Evolutionary conservation across 176 grass and related monocot species (phyloP).

Genomic region (Eragrostis nindensis): DNA sequence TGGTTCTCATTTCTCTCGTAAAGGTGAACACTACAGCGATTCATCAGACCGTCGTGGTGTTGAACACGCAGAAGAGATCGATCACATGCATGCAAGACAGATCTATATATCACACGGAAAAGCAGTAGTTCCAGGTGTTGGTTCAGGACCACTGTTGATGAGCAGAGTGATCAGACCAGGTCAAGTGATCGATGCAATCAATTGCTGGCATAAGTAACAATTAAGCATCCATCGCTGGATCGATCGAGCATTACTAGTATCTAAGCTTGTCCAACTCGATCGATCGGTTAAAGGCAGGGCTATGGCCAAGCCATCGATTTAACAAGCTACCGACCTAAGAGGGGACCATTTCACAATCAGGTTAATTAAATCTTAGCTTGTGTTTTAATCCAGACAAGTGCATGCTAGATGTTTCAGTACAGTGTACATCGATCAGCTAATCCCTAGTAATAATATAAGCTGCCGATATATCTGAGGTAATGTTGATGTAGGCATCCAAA

Average conservation of each 20-base stretch:
- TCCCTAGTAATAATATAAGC: neutral
- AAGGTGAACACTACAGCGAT: slow-evolving; percentile 24
- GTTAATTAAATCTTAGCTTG: slow-evolving; percentile 12
- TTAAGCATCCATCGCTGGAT: neutral
- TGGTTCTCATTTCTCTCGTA: slow-evolving; percentile 8
- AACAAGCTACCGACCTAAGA: slow-evolving; percentile 4
- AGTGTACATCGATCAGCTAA: neutral
- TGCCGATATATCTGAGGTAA: neutral
- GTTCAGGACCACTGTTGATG: slow-evolving; percentile 1
- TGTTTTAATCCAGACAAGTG: neutral
- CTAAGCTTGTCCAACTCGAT: neutral
- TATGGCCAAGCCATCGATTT: neutral
- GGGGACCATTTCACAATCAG: neutral
- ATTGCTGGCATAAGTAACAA: neutral
- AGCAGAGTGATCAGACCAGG: neutral
- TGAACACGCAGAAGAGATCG: neutral
- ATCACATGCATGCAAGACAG: neutral
- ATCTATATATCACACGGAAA: neutral
- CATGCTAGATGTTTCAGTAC: neutral
- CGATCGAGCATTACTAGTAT: neutral
- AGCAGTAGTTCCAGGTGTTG: neutral
- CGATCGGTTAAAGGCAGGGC: neutral
- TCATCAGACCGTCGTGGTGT: neutral
- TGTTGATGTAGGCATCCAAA: neutral
- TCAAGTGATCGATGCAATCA: neutral